phyloP scores from a whole-genome alignment of 2,329 filamentous ascomycete species.

The Verticillium isaacii region DNA sequence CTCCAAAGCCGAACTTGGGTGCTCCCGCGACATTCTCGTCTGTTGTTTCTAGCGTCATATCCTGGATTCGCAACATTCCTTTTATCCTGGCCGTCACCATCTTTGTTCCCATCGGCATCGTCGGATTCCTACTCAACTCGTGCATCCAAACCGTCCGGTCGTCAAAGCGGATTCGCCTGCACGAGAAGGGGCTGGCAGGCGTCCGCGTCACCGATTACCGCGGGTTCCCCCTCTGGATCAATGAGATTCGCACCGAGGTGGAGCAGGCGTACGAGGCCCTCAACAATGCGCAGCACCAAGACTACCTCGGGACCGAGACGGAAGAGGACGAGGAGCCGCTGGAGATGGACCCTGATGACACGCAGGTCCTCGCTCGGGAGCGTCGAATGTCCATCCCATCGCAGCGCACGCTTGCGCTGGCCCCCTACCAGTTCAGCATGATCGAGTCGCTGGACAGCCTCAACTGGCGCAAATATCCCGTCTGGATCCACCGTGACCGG shows the following conservation, averaged over 20 bases:
- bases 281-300: conserved; percentile 62
- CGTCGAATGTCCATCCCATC: conserved; percentile 36
- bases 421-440: conserved; percentile 78
- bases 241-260: conserved; percentile 69
- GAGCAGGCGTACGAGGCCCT: conserved; percentile 74
- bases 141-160: conserved; percentile 73
- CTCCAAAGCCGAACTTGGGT: conserved; percentile 34
- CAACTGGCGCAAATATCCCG: conserved; percentile 60
- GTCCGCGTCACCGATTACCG: conserved; percentile 67
- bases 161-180: conserved; percentile 66
- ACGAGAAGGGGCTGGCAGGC: conserved; percentile 67
- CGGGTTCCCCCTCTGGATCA: conserved; percentile 65
- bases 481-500: conserved; percentile 71
- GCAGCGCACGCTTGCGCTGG: conserved; percentile 71
- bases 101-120: conserved; percentile 69
- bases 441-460: conserved; percentile 69
- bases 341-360: conserved; percentile 24
- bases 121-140: conserved; percentile 71
- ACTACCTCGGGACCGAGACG: conserved; percentile 59
- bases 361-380: conserved; percentile 35
- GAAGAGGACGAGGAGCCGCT: conserved; percentile 41
- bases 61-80: conserved; percentile 50
- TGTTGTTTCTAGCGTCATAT: conserved; percentile 22
- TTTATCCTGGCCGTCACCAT: conserved; percentile 60
- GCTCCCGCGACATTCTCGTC: conserved; percentile 26